Conservation (phyloP, 2,329 filamentous ascomycete genomes). For the Decorospora gaudefroyi region DNA sequence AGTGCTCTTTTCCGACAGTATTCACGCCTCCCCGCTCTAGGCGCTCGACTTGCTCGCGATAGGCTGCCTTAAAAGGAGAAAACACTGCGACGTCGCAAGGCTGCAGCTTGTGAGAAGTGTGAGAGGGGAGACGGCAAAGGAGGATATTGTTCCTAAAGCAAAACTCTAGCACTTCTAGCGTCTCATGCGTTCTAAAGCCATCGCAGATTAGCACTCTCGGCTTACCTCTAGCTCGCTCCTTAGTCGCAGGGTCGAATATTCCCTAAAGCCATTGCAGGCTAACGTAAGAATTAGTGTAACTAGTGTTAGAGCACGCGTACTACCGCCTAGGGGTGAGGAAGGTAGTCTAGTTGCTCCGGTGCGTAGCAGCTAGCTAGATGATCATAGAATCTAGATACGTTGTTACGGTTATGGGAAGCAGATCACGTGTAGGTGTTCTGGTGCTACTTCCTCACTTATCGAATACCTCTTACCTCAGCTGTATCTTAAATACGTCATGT, state of each 20-base stretch:
- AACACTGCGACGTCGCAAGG: constrained; percentile 17
- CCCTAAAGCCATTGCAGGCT: background rate
- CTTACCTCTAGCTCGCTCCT: background rate
- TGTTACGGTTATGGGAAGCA: too few relatives aligned
- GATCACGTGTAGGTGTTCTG: too few relatives aligned
- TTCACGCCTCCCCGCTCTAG: constrained; percentile 16
- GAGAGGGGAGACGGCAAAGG: background rate
- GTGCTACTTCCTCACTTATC: too few relatives aligned
- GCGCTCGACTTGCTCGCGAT: constrained; percentile 16
- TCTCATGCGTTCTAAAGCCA: background rate
- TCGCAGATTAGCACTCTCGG: background rate
- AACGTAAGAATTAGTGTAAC: background rate
- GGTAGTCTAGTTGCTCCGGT: constrained; percentile 5
- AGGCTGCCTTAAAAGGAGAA: constrained; percentile 13
- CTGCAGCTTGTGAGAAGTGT: constrained; percentile 1
- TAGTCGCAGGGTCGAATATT: background rate
- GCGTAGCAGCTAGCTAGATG: constrained; percentile 27
- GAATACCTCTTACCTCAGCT: too few relatives aligned
- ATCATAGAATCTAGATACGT: too few relatives aligned
- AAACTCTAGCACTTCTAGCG: background rate
- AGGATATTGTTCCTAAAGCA: background rate
- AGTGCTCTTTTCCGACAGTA: constrained; percentile 14
- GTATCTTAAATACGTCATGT: too few relatives aligned
- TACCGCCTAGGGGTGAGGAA: background rate
- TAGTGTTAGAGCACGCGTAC: background rate